Evolutionary conservation across 495 filamentous ascomycete genomes (phyloP).

Genomic region (Oidiodendron maius): DNA sequence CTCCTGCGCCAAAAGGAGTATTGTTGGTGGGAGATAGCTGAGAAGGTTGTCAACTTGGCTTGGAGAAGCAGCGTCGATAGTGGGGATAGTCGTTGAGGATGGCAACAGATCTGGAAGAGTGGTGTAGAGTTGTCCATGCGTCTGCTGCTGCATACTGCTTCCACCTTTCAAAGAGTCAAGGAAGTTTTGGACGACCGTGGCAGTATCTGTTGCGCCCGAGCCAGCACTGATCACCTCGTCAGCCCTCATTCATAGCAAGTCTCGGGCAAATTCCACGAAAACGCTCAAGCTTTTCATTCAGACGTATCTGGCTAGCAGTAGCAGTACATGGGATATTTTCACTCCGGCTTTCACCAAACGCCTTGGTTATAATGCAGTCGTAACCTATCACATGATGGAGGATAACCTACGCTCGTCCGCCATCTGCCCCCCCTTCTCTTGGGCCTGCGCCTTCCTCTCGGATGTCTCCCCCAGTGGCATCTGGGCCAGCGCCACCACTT

Average conservation of each 20-base stretch:
- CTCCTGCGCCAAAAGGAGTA: constrained; percentile 67
- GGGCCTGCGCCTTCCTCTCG: constrained; percentile 83
- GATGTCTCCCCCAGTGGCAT: constrained; percentile 82
- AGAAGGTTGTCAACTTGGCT: constrained; percentile 68
- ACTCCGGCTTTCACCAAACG: constrained; percentile 17
- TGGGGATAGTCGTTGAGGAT: constrained; percentile 66
- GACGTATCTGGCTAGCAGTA: constrained; percentile 22
- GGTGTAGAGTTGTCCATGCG: constrained; percentile 62
- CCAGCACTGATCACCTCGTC: constrained; percentile 21
- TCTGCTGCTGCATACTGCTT: constrained; percentile 30
- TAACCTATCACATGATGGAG: constrained; percentile 14
- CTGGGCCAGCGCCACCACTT: constrained; percentile 75
- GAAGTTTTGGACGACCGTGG: constrained; percentile 71
- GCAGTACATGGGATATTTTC: constrained; percentile 19
- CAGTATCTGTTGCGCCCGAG: constrained; percentile 21
- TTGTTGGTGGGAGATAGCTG: constrained; percentile 61
- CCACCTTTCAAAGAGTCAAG: constrained; percentile 72
- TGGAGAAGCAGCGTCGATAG: constrained; percentile 60
- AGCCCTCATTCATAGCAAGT: constrained; percentile 10
- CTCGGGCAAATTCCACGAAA: constrained; percentile 4
- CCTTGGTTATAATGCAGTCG: constrained; percentile 19
- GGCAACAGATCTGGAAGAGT: constrained; percentile 83
- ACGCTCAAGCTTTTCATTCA: constrained; percentile 13
- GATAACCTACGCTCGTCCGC: constrained; percentile 96
- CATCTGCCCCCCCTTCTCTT: constrained; percentile 89